These are phyloP conservation scores for Erythrophleum ivorense DNA, from an alignment of 331 rosid genomes.

Conservation along the genomic window DNA sequence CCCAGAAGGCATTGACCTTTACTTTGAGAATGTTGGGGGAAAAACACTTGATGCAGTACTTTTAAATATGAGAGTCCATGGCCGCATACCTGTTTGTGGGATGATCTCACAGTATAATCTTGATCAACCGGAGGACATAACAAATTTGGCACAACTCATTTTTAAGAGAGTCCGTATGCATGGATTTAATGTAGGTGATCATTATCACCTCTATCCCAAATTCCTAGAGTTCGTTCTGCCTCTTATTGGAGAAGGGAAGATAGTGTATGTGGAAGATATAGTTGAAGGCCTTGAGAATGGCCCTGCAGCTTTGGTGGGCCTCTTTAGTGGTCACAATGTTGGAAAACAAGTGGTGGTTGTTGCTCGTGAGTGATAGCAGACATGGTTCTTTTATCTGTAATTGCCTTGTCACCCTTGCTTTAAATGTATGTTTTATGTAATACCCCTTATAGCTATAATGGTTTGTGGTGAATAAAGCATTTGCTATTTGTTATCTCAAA, in stretches of 20 bases:
- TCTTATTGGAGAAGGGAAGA: constrained; percentile 4
- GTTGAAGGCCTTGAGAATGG: constrained; percentile 8
- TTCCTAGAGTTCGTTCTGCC: neutral
- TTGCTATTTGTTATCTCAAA: no score
- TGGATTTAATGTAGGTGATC: neutral
- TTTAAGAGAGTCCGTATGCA: neutral
- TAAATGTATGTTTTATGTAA: no score
- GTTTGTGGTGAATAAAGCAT: no score
- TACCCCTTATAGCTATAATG: no score
- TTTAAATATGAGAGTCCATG: neutral
- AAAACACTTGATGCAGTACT: no score
- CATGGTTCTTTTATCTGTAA: no score
- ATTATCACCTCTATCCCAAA: constrained; percentile 6
- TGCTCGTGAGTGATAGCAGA: no score
- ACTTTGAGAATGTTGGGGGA: no score
- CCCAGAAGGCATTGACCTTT: no score
- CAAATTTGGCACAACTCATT: neutral
- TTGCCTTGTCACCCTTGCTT: no score
- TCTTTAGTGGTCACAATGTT: no score
- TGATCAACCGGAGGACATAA: constrained; percentile 19
- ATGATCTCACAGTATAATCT: constrained; percentile 32
- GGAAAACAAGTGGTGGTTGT: no score
- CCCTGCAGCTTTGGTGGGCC: neutral
- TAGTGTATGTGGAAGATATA: neutral
- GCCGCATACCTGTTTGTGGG: constrained; percentile 47